Conservation (phyloP, 495 filamentous ascomycete species). For the Bryoglossum gracile region DNA sequence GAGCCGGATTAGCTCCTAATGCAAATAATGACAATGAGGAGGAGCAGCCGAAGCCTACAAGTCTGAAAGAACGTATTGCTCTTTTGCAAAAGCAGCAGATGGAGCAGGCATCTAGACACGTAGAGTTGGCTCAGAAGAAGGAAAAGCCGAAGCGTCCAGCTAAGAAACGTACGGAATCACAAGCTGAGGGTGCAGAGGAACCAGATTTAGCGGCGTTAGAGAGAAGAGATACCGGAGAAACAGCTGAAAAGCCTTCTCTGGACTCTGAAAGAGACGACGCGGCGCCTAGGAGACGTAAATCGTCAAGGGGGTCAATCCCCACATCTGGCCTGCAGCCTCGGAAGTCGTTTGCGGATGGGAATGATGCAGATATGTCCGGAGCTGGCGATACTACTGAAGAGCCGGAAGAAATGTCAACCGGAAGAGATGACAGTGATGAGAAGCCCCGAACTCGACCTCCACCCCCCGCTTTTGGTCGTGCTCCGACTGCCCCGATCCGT, state of each 20-base stretch:
- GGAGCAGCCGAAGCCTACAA: constrained; percentile 81
- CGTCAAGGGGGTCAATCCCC: constrained; percentile 44
- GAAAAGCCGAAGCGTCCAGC: constrained; percentile 77
- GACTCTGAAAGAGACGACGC: constrained; percentile 45
- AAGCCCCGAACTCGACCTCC: constrained; percentile 25
- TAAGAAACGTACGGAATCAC: constrained; percentile 69
- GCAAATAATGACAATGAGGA: constrained; percentile 52
- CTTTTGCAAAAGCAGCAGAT: constrained; percentile 88
- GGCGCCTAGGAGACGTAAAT: constrained; percentile 43
- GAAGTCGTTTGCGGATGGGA: constrained; percentile 64
- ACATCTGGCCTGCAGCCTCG: constrained; percentile 14
- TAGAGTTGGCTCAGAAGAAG: constrained; percentile 72
- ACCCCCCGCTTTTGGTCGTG: constrained; percentile 24
- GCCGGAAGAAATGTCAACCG: constrained; percentile 65
- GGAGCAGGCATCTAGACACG: constrained; percentile 75
- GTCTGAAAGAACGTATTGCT: constrained; percentile 89
- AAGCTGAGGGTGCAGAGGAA: constrained; percentile 30
- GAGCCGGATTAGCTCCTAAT: constrained; percentile 47
- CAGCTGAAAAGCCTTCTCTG: constrained; percentile 46
- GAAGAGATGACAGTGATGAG: constrained; percentile 68
- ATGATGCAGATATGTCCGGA: constrained; percentile 86
- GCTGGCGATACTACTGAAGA: constrained; percentile 78
- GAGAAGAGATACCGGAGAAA: constrained; percentile 43
- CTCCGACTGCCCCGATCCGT: constrained; percentile 23
- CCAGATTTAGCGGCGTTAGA: constrained; percentile 36